Conservation (phyloP, 2,329 filamentous ascomycete species). For the Tolypocladium amazonense region DNA sequence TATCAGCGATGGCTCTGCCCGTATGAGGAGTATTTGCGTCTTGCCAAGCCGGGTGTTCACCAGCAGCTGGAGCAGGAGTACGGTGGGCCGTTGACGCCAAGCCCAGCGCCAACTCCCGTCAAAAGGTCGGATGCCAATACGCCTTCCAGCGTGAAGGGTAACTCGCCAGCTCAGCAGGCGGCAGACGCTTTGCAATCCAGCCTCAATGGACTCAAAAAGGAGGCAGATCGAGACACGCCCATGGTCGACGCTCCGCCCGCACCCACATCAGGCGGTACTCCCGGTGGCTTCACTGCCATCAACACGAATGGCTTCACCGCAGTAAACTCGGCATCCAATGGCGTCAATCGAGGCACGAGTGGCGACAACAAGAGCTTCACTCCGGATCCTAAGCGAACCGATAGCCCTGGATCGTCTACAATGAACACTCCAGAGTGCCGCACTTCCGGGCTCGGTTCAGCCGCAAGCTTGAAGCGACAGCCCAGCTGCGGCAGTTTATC, state of each 20-base stretch:
- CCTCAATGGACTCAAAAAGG: conserved; percentile 32
- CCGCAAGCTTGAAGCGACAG: conserved; percentile 66
- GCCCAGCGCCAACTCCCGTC: conserved; percentile 56
- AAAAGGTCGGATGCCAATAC: conserved; percentile 53
- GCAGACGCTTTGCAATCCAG: conserved; percentile 41
- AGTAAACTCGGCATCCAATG: conserved; percentile 60
- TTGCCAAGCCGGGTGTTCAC: conserved; percentile 92
- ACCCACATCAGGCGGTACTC: conserved; percentile 24
- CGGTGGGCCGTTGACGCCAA: conserved; percentile 80
- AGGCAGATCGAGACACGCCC: conserved; percentile 35
- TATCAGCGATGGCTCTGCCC: conserved; percentile 95
- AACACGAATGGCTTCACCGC: conserved; percentile 58
- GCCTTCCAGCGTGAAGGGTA: conserved; percentile 45
- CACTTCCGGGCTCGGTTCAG: conserved; percentile 40
- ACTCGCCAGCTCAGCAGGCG: conserved; percentile 55
- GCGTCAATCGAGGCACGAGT: conserved; percentile 46
- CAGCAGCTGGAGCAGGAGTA: conserved; percentile 91
- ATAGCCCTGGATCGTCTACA: conserved; percentile 51
- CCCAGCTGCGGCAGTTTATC: conserved; percentile 47
- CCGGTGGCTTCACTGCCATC: conserved; percentile 51
- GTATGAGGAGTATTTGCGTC: conserved; percentile 86
- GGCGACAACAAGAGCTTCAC: conserved; percentile 46
- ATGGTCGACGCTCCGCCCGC: conserved; percentile 35
- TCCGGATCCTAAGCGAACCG: conserved; percentile 47
- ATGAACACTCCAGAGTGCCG: conserved; percentile 57